phyloP scores from a whole-genome alignment of 495 filamentous ascomycete genomes.

The Lindgomyces ingoldianus region DNA sequence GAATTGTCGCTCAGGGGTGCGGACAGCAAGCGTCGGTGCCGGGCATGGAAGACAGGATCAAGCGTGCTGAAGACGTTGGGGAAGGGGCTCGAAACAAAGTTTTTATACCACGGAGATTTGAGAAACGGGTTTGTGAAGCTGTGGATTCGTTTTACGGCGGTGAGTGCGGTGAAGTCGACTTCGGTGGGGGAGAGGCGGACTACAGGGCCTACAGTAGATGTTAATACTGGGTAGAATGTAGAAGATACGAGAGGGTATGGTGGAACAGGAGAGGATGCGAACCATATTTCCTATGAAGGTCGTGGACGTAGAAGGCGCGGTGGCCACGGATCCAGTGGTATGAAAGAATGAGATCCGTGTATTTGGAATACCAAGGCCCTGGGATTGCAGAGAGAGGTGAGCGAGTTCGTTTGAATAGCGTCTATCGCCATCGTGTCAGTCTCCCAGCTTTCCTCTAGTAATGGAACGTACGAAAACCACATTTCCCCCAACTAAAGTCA shows the following conservation, averaged over 20 bases:
- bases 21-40: conserved; percentile 3
- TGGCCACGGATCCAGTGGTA: not conserved
- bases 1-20: not conserved
- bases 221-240: not conserved
- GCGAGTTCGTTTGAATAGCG: not conserved
- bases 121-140: not conserved
- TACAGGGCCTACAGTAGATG: not conserved
- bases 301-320: not conserved
- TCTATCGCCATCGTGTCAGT: no score
- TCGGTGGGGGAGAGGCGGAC: conserved; percentile 2
- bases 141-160: conserved; percentile 14
- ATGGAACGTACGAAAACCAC: no score
- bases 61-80: not conserved
- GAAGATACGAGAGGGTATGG: no score
- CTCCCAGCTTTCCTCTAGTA: no score
- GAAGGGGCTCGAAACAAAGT: not conserved
- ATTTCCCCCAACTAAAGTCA: no score
- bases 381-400: not conserved
- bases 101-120: not conserved
- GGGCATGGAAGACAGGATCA: not conserved
- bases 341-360: not conserved
- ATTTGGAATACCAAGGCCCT: conserved; percentile 11
- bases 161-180: conserved; percentile 7
- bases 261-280: not conserved
- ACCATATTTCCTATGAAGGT: conserved; percentile 9